These are phyloP conservation scores for Linnemannia exigua DNA, from an alignment of 192 early-diverging fungal genomes.

Conservation along the genomic window DNA sequence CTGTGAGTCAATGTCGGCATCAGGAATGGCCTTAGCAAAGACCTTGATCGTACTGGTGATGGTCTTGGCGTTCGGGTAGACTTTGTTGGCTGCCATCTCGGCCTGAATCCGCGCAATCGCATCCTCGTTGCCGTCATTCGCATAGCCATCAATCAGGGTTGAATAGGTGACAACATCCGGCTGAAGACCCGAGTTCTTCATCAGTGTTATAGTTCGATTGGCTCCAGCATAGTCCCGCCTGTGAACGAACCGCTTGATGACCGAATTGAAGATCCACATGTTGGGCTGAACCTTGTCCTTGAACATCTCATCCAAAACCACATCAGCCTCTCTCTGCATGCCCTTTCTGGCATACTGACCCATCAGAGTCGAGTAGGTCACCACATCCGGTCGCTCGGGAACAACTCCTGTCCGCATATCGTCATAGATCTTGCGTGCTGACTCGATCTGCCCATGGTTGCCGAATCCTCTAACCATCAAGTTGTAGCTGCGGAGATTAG, in stretches of 20 bases:
- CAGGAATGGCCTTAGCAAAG: constrained; percentile 26
- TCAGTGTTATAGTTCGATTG: constrained; percentile 22
- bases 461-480: constrained; percentile 42
- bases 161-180: constrained; percentile 52
- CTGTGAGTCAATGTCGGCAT: constrained; percentile 25
- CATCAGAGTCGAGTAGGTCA: constrained; percentile 47
- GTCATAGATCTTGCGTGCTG: constrained; percentile 26
- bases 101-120: constrained; percentile 41
- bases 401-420: constrained; percentile 30
- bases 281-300: constrained; percentile 41
- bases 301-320: constrained; percentile 40
- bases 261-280: constrained; percentile 46
- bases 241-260: constrained; percentile 36
- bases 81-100: constrained; percentile 38
- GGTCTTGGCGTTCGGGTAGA: constrained; percentile 43
- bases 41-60: constrained; percentile 53
- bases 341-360: constrained; percentile 29
- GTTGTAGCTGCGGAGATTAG: constrained; percentile 35
- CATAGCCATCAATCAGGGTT: constrained; percentile 49
- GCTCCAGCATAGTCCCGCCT: constrained; percentile 30
- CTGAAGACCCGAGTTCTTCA: constrained; percentile 22
- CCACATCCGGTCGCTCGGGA: constrained; percentile 16
- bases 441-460: not conserved
- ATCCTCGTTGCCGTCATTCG: constrained; percentile 39
- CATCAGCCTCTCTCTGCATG: constrained; percentile 24